Percentiles rank a stretch among this genome's conserved stretches.
Conservation (phyloP, 1,284 basidiomycete species). For the Leccinum glutinopallens region DNA sequence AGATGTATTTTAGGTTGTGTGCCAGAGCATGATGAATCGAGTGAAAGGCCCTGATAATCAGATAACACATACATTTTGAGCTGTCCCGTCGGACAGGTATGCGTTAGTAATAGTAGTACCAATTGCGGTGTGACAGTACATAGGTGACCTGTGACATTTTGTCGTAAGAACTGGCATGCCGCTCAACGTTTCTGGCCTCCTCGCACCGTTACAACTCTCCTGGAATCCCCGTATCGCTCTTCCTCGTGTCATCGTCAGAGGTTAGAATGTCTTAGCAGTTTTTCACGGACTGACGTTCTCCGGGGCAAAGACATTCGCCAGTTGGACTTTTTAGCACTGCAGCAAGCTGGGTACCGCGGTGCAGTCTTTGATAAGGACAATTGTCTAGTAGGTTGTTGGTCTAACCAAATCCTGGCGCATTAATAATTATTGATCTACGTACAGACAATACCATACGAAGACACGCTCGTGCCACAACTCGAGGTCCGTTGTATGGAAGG, state of each 20-base stretch:
- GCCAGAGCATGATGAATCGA: too few relatives aligned
- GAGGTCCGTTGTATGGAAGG: slow-evolving; percentile 44
- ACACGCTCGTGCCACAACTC: slow-evolving; percentile 73
- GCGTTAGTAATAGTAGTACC: too few relatives aligned
- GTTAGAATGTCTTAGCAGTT: slow-evolving; percentile 42
- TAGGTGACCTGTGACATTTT: too few relatives aligned
- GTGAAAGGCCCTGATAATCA: too few relatives aligned
- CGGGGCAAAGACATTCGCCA: slow-evolving; percentile 80
- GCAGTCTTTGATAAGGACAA: slow-evolving; percentile 98
- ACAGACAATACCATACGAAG: slow-evolving; percentile 77
- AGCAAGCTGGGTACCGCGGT: slow-evolving; percentile 79
- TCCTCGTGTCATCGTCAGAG: slow-evolving; percentile 73
- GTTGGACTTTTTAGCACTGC: slow-evolving; percentile 82
- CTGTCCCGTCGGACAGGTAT: too few relatives aligned
- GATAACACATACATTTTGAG: too few relatives aligned
- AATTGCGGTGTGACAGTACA: too few relatives aligned
- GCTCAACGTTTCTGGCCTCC: slow-evolving; percentile 75
- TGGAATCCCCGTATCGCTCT: slow-evolving; percentile 74
- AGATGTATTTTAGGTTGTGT: too few relatives aligned
- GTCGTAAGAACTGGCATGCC: too few relatives aligned
- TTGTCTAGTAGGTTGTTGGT: slow-evolving; percentile 67
- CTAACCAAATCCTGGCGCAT: not conserved
- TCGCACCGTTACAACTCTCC: slow-evolving; percentile 75
- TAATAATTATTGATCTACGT: slow-evolving; percentile 5
- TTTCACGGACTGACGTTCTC: slow-evolving; percentile 10